Base-by-base conservation (phyloP, 306 rosid species). In the Cyclanthera cordifolia region DNA sequence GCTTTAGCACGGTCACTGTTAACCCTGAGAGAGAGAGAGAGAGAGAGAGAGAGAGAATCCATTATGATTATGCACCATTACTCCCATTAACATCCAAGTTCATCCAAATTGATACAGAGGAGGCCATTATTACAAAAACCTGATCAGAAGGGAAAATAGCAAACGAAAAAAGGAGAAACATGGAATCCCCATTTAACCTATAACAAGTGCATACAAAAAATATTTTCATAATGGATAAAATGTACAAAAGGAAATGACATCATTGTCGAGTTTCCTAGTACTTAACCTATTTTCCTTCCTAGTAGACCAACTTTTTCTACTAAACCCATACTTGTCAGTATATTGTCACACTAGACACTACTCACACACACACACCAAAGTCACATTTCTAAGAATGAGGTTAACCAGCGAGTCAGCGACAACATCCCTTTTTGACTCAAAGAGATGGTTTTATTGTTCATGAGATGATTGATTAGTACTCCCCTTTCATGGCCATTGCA, bases 1-100 rank as follows among this genome's bases (percentile, higher is more conserved):
- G 95, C 86, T 83, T 88, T 90, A 45, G 80, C 67, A 74, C 73
- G 86, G 79, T 90, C 95, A 11, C 90, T 92, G 14, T 81, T 77
- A 57, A 39, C 57, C 60, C 91, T 87, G 83, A 59, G 16, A 76
- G 52, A 71, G 16, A 74, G 28, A 4, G 66, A 21, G 4, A 63
- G 52, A 30, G 16, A 76, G 52, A 71, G 16, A 74, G 28, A 4
- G 66, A 21, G 4, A 63, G 52, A 30, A 74, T 24, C 39, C 63
- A 34, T 45, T 68, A 48, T 1, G 45, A 2, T 23, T 20, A 48
- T 15, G 72, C 25, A 30, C 28, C 27, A 68, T 49, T 58, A 17
- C n/a, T 32, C 12, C 28, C 59, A 68, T 28, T 30, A 28, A 50
- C 34, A 2, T 21, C 53, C 53, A 21, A 43, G 69, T 23, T 39